phyloP scores from a whole-genome alignment of 2,329 filamentous ascomycete species.

The Exutisphaerella laricina region DNA sequence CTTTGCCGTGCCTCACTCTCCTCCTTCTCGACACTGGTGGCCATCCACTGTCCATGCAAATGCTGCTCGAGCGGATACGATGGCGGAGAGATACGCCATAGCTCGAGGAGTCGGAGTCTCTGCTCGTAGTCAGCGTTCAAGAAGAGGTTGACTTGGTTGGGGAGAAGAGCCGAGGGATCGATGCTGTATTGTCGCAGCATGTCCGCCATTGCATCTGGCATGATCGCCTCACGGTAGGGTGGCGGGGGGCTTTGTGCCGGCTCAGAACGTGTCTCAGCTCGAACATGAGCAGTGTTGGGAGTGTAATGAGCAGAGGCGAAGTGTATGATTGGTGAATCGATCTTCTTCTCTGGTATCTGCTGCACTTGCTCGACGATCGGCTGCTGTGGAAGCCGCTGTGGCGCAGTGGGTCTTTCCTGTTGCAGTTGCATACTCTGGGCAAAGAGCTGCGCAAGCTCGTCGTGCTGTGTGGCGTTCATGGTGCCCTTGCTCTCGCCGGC shows the following conservation, averaged over 20 bases:
- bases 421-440: slow-evolving; percentile 65
- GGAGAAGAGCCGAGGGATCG: slow-evolving; percentile 62
- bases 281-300: slow-evolving; percentile 63
- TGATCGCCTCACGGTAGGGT: slow-evolving; percentile 26
- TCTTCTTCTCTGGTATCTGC: slow-evolving; percentile 16
- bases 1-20: slow-evolving; percentile 53
- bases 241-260: slow-evolving; percentile 30
- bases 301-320: slow-evolving; percentile 83
- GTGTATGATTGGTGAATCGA: slow-evolving; percentile 48
- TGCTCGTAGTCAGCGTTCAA: slow-evolving; percentile 67
- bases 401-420: slow-evolving; percentile 17
- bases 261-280: slow-evolving; percentile 36
- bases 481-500: slow-evolving; percentile 38
- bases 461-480: slow-evolving; percentile 58
- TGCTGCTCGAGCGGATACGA: slow-evolving; percentile 42
- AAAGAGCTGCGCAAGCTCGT: slow-evolving; percentile 78
- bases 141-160: slow-evolving; percentile 74
- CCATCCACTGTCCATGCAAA: slow-evolving; percentile 51
- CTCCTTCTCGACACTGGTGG: slow-evolving; percentile 51
- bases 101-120: slow-evolving; percentile 67
- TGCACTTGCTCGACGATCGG: slow-evolving; percentile 15
- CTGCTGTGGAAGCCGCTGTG: slow-evolving; percentile 23
- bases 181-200: slow-evolving; percentile 61
- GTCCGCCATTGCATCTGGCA: slow-evolving; percentile 35
- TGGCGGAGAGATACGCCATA: slow-evolving; percentile 78